These are phyloP conservation scores for Candida oleophila DNA, from an alignment of 805 yeast species.

Conservation along the genomic window DNA sequence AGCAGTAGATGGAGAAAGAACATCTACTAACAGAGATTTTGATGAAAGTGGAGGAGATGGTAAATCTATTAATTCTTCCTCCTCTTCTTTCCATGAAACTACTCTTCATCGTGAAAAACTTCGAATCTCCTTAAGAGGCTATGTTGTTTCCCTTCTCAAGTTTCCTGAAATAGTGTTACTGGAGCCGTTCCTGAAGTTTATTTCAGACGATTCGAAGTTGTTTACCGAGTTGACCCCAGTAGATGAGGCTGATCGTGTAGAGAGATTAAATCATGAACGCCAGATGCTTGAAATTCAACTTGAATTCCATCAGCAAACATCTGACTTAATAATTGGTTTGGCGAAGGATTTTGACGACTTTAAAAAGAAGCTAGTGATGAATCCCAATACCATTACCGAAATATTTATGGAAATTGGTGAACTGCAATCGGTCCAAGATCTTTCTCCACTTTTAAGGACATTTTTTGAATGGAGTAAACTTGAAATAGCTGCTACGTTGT, in stretches of 20 bases:
- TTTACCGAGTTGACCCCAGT: constrained; percentile 35
- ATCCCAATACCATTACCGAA: constrained; percentile 53
- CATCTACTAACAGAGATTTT: background rate
- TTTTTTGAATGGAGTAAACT: constrained; percentile 82
- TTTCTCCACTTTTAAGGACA: constrained; percentile 65
- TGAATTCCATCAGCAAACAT: constrained; percentile 70
- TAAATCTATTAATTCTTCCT: background rate
- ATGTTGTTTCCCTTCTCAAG: constrained; percentile 52
- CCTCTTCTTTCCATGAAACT: background rate
- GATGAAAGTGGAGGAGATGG: background rate
- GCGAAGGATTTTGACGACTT: constrained; percentile 59
- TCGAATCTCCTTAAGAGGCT: constrained; percentile 75
- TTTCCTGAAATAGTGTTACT: constrained; percentile 58
- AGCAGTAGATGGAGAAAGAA: background rate
- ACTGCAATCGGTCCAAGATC: constrained; percentile 49
- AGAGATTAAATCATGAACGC: constrained; percentile 60
- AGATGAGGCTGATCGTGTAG: constrained; percentile 55
- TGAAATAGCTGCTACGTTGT: constrained; percentile 80
- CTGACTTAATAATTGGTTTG: constrained; percentile 52
- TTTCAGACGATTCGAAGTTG: constrained; percentile 32
- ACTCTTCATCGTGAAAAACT: constrained; percentile 69
- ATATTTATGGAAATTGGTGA: constrained; percentile 67
- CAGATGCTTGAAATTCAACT: constrained; percentile 58
- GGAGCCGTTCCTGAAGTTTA: constrained; percentile 51
- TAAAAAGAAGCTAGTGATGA: constrained; percentile 50